Evolutionary conservation across 306 rosid species (phyloP).

Genomic region (Leucaena leucocephala): DNA sequence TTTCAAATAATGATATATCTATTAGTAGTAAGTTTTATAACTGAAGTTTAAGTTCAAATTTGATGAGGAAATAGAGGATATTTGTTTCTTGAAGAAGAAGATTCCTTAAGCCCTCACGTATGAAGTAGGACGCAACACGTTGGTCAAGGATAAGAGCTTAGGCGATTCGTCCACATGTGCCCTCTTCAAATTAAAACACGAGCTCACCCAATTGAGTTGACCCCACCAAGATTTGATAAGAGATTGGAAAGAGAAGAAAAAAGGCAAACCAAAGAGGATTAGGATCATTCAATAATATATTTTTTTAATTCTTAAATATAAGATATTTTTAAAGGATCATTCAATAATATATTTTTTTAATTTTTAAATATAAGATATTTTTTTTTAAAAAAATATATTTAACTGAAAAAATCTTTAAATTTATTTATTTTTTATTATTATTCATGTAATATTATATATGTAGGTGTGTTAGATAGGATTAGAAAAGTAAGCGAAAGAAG

Average conservation of each 20-base stretch:
- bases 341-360: too few species aligned
- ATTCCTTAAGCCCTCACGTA: background rate
- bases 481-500: slow-evolving; percentile 8
- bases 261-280: background rate
- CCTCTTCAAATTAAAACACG: background rate
- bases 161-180: background rate
- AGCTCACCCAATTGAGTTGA: slow-evolving; percentile 16
- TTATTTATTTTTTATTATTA: too few species aligned
- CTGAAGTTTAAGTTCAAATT: too few species aligned
- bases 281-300: too few species aligned
- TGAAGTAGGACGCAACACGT: background rate
- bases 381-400: too few species aligned
- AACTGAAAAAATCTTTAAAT: too few species aligned
- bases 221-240: slow-evolving; percentile 49
- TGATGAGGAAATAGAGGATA: background rate
- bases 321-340: too few species aligned
- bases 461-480: slow-evolving; percentile 4
- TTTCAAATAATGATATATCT: too few species aligned
- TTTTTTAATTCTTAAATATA: too few species aligned
- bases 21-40: too few species aligned
- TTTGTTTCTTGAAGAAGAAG: background rate
- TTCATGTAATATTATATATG: too few species aligned
- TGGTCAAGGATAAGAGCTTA: background rate
- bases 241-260: slow-evolving; percentile 36
- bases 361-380: too few species aligned